Evolutionary conservation across 768 basidiomycete species (phyloP), one percentile per base, ranked within the genome.

Genomic region (Clavaria fumosa): DNA sequence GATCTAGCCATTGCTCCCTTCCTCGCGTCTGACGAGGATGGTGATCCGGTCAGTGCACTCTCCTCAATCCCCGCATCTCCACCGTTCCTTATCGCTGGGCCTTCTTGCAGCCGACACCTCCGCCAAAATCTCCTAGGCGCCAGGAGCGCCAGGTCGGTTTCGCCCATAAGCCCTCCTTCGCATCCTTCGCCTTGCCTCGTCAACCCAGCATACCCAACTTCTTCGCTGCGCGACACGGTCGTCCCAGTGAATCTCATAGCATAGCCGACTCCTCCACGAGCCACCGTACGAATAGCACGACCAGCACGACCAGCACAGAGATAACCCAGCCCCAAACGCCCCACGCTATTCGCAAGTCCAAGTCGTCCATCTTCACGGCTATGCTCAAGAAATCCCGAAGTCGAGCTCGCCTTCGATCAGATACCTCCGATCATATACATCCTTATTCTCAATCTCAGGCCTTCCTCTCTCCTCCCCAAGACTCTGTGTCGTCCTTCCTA

Each of bases 331-430:
- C 56, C 2, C 50, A 51, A 6, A 48, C 56, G 39, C 54, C 55
- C 4, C 51, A 45, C 7, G 60, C 64, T 37, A 49, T 62, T 5
- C 66, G 66, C 35, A 75, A 63, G 52, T 51, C 59, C 23, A 75
- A 69, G 53, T 59, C 66, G 6, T 69, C 67, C 11, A 51, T 71
- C 30, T 54, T 69, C 39, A 54, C 55, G 37, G 59, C 63, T 45
- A 36, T 57, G 57, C 45, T 67, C 50, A 55, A 63, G 50, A 51
- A 60, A 55, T 44, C 61, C 28, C 59, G 63, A 31, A 56, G 57
- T 55, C 59, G 54, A 55, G 50, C 52, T 14, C 53, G 60, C 12
- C 42, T 64, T 45, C 56, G 59, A 51, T 45, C 50, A 34, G 53
- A 54, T 31, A 44, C 55, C 17, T 52, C 63, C 36, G 32, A 27